Base-by-base conservation (phyloP, 2,329 filamentous ascomycete genomes). In the Phialophora macrospora region DNA sequence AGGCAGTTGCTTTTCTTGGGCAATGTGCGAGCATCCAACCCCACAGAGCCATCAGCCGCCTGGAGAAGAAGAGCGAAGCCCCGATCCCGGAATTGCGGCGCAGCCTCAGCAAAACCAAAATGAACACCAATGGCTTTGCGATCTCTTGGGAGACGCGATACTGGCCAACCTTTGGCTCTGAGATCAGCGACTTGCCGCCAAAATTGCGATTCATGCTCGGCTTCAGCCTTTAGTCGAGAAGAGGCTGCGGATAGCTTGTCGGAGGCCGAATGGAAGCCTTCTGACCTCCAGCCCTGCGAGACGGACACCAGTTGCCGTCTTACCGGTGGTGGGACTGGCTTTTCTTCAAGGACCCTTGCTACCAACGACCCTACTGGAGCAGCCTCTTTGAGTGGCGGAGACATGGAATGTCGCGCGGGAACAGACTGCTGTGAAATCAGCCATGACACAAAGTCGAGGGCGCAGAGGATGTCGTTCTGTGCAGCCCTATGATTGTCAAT, bases 181-280 rank as follows among this genome's bases (percentile, higher is more conserved):
- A 98, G 88, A 9, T 88, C 86, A 55, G 96, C 80, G 2, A 98
- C 85, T 72, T 96, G 90, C 62, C 90, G 85, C 95, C 95, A 99
- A 77, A 96, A 99, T 72, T 85, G 89, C 1, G 88, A 89, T 80
- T 99, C 95, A 32, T 87, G 86, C 9, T 86, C 84, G 38, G 96
- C 90, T 76, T 97, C 93, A 11, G 85, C 85, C 72, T 92, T 86
- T 12, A 99, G 79, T 48, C 91, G 85, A 28, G 84, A 83, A 0
- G 91, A 90, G 4, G 93, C 89, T 9, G 87, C 84, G 14, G 92
- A 80, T 24, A 97, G 85, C 41, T 88, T 88, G 72, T 91, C 89
- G 1, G 92, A 88, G 3, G 90, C 88, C 38, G 86, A 85, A 72
- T 90, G 88, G 70, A 97, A 87, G 54, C 89, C 89, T 73, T 93